Evolutionary conservation across 2,329 filamentous ascomycete genomes (phyloP).

Genomic region (Trichoderma brevicompactum): DNA sequence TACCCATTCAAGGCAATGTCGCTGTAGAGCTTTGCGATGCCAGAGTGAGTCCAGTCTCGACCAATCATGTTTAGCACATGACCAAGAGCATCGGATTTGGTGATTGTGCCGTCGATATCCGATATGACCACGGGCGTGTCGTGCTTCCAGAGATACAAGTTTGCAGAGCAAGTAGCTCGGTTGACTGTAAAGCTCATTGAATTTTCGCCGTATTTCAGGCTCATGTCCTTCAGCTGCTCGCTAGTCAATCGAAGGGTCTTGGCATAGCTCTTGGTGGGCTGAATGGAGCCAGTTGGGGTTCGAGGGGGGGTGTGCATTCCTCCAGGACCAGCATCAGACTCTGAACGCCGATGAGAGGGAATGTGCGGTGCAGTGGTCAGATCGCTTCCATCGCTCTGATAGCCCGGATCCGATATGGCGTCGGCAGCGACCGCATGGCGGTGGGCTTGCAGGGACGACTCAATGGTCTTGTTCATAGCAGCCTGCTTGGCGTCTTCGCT

Average conservation of each 20-base stretch:
- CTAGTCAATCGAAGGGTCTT: conserved; percentile 95
- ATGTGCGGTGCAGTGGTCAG: conserved; percentile 53
- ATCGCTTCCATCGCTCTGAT: conserved; percentile 86
- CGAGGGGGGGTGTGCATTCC: conserved; percentile 67
- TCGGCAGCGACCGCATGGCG: conserved; percentile 67
- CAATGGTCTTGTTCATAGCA: conserved; percentile 69
- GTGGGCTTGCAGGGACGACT: conserved; percentile 53
- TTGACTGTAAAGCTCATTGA: conserved; percentile 97
- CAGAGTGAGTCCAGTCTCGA: conserved; percentile 95
- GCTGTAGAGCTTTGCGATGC: conserved; percentile 95
- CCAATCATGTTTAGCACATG: conserved; percentile 97
- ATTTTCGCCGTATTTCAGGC: conserved; percentile 85
- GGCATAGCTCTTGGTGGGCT: conserved; percentile 86
- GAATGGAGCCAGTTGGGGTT: conserved; percentile 66
- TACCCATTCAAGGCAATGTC: conserved; percentile 96
- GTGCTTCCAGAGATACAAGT: conserved; percentile 92
- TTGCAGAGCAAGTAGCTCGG: conserved; percentile 85
- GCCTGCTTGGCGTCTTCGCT: conserved; percentile 95
- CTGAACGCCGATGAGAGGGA: conserved; percentile 63
- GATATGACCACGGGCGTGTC: conserved; percentile 95
- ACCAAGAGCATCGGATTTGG: conserved; percentile 92
- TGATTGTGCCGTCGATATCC: conserved; percentile 98
- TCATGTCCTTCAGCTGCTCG: conserved; percentile 86
- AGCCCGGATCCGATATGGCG: conserved; percentile 88
- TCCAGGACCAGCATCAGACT: conserved; percentile 65